phyloP scores from a whole-genome alignment of 2,329 filamentous ascomycete species.

The Bisporella sp. region DNA sequence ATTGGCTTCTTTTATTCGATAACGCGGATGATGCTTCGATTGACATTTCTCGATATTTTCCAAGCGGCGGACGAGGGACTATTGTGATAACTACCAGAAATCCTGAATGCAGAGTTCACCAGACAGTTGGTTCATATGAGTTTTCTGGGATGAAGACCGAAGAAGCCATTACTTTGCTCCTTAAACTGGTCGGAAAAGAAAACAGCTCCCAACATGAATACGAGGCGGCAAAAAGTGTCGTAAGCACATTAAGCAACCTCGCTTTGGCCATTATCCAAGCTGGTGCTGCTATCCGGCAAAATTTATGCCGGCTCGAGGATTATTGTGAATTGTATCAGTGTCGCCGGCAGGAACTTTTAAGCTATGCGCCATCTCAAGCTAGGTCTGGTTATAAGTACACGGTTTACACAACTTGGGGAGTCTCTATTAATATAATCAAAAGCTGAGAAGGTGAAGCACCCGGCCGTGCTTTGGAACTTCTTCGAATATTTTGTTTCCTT shows the following conservation, averaged over 20 bases:
- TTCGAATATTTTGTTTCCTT: constrained; percentile 4
- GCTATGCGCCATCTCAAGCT: not conserved
- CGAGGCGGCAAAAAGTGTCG: constrained; percentile 5
- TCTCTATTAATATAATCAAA: constrained; percentile 5
- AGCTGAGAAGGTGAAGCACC: not conserved
- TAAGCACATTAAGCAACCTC: constrained; percentile 17
- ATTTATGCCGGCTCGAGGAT: constrained; percentile 1
- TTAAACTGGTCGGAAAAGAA: constrained; percentile 12
- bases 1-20: constrained; percentile 32
- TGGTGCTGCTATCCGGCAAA: constrained; percentile 5
- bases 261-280: constrained; percentile 23
- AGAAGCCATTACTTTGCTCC: constrained; percentile 23
- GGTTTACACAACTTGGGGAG: constrained; percentile 8
- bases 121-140: constrained; percentile 19
- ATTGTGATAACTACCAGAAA: constrained; percentile 33
- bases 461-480: constrained; percentile 2
- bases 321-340: constrained; percentile 1
- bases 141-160: constrained; percentile 19
- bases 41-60: constrained; percentile 24
- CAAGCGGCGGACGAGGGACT: constrained; percentile 24
- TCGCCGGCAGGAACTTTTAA: constrained; percentile 1
- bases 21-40: constrained; percentile 31
- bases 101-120: constrained; percentile 21
- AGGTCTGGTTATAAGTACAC: constrained; percentile 5
- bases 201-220: constrained; percentile 1